Evolutionary conservation across 345 rosid genomes (phyloP).

Genomic region (Pistacia integerrima): DNA sequence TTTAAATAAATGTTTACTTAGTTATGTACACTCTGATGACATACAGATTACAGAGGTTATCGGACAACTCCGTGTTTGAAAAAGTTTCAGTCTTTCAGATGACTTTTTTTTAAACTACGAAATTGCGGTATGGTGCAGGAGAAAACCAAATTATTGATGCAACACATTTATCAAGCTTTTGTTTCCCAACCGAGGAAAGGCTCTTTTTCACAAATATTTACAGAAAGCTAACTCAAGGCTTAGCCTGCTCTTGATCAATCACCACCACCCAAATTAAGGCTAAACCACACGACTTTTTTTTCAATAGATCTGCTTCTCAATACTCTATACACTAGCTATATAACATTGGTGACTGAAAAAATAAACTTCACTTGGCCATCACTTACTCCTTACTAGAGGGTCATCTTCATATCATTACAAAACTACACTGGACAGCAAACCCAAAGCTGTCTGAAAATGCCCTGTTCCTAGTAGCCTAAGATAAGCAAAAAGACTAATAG

Average conservation of each 20-base stretch:
- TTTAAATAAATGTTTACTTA: too few species aligned
- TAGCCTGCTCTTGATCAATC: background rate
- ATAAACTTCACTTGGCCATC: background rate
- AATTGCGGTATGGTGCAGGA: too few species aligned
- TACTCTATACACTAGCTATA: conserved; percentile 1
- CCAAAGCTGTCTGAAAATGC: conserved; percentile 18
- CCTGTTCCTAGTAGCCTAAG: background rate
- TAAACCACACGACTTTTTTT: background rate
- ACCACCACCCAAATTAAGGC: background rate
- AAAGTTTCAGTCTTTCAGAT: too few species aligned
- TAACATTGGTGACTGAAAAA: background rate
- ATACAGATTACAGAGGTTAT: too few species aligned
- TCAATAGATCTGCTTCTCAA: background rate
- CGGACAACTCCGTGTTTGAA: too few species aligned
- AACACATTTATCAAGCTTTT: background rate
- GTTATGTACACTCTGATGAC: too few species aligned
- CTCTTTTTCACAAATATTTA: background rate
- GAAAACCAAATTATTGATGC: background rate
- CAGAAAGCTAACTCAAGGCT: conserved; percentile 2
- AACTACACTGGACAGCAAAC: conserved; percentile 3
- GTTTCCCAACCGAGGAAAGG: background rate
- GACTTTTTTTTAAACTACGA: too few species aligned
- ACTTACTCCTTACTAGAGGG: background rate
- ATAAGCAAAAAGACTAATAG: background rate
- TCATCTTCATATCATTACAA: background rate